Percentiles rank a stretch among this genome's conserved stretches.
phyloP scores from a whole-genome alignment of 1,284 basidiomycete genomes.

The Ustilago vetiveriae region DNA sequence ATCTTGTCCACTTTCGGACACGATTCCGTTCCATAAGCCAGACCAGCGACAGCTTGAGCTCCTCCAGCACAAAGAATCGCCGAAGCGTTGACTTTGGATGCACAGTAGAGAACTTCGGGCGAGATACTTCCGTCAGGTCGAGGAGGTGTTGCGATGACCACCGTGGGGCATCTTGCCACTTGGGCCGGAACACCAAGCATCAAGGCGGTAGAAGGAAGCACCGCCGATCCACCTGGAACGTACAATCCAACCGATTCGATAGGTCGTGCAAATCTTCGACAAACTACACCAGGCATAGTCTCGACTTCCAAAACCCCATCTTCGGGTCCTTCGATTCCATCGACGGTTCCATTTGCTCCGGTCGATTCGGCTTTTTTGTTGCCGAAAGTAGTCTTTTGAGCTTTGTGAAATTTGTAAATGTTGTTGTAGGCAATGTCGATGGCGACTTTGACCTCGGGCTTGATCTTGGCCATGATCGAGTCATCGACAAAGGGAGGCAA shows the following conservation, averaged over 20 bases:
- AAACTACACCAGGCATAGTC: constrained; percentile 91
- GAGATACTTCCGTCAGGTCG: constrained; percentile 69
- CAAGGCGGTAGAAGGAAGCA: constrained; percentile 94
- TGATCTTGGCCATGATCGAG: constrained; percentile 67
- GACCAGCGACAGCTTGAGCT: constrained; percentile 94
- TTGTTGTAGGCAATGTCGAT: constrained; percentile 94
- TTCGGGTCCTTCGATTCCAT: constrained; percentile 71
- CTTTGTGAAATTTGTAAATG: constrained; percentile 72
- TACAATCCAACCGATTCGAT: constrained; percentile 96
- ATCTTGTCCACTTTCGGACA: constrained; percentile 99
- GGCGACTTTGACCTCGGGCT: constrained; percentile 74
- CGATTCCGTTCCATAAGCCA: constrained; percentile 93
- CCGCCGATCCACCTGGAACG: constrained; percentile 95
- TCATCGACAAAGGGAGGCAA: constrained; percentile 69
- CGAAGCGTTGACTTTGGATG: constrained; percentile 58
- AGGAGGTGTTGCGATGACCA: constrained; percentile 94
- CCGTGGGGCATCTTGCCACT: constrained; percentile 91
- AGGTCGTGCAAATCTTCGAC: constrained; percentile 81
- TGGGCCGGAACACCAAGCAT: constrained; percentile 99
- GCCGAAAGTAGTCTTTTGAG: constrained; percentile 62
- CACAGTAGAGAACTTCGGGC: constrained; percentile 66
- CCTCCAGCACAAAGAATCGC: constrained; percentile 76
- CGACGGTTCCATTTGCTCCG: constrained; percentile 20
- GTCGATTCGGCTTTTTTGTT: constrained; percentile 70
- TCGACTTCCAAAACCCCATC: constrained; percentile 79